phyloP scores from a whole-genome alignment of 768 basidiomycete genomes.

The Rickenella mellea region DNA sequence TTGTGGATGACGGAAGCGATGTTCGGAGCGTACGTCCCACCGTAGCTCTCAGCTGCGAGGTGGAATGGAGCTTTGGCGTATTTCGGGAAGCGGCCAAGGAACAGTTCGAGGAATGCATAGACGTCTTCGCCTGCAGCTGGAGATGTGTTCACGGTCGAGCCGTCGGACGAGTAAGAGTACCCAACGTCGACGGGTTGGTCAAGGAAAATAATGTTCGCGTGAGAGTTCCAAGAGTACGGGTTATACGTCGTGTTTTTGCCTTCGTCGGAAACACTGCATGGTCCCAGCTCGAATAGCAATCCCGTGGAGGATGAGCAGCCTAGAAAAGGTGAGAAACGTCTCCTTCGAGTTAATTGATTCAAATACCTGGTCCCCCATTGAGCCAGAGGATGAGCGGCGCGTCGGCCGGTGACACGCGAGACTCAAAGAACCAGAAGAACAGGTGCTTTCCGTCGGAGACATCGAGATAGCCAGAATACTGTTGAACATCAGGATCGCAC shows the following conservation, averaged over 20 bases:
- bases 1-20: conserved; percentile 77
- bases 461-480: conserved; percentile 79
- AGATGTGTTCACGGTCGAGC: conserved; percentile 65
- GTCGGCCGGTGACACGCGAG: conserved; percentile 56
- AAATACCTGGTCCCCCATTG: conserved; percentile 76
- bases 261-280: conserved; percentile 63
- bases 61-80: conserved; percentile 68
- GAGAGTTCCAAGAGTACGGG: conserved; percentile 75
- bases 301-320: conserved; percentile 73
- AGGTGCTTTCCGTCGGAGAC: conserved; percentile 71
- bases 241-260: conserved; percentile 68
- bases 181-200: conserved; percentile 85
- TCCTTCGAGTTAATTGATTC: too few relatives aligned
- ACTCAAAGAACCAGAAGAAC: conserved; percentile 95
- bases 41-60: conserved; percentile 73
- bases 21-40: conserved; percentile 74
- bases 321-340: too few relatives aligned
- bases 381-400: conserved; percentile 88
- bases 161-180: conserved; percentile 75
- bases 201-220: conserved; percentile 72
- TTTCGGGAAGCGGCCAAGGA: conserved; percentile 66
- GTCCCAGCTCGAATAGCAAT: conserved; percentile 87
- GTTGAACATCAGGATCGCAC: conserved; percentile 74
- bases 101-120: conserved; percentile 74
- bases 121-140: conserved; percentile 88